Evolutionary conservation across 306 rosid species (phyloP).

Genomic region (Lathyrus tuberosus): DNA sequence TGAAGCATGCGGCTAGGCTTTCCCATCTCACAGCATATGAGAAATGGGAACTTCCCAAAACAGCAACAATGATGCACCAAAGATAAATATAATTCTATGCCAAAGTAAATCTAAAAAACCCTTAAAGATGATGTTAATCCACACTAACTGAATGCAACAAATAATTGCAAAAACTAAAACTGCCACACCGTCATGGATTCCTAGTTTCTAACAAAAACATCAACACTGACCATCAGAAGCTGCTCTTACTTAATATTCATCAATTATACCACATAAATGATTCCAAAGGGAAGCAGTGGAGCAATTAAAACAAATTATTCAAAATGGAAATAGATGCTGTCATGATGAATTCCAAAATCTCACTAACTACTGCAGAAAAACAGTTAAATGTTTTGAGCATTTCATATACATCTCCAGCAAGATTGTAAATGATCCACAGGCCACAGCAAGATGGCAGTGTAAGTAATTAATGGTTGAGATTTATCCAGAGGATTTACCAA

Average conservation of each 20-base stretch:
- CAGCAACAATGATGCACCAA: background rate
- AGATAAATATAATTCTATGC: constrained; percentile 14
- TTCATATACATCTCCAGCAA: background rate
- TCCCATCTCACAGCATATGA: background rate
- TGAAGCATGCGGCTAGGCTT: background rate
- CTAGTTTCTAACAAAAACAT: constrained; percentile 37
- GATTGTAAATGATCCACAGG: constrained; percentile 21
- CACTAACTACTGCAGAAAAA: background rate
- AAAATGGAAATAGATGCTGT: constrained; percentile 11
- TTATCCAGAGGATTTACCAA: constrained; percentile 22
- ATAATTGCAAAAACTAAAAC: constrained; percentile 14
- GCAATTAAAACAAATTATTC: background rate
- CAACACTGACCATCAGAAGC: constrained; percentile 22
- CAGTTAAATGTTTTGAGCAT: background rate
- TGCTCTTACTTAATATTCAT: constrained; percentile 5
- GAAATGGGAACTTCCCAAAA: background rate
- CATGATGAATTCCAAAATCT: background rate
- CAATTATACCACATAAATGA: background rate
- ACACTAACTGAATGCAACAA: constrained; percentile 11
- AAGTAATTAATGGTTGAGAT: constrained; percentile 10
- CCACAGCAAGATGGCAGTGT: constrained; percentile 29
- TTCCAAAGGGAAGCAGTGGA: constrained; percentile 14
- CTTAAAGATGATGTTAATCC: constrained; percentile 15
- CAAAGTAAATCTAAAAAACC: constrained; percentile 26
- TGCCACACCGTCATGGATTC: constrained; percentile 20